A percentile compares a stretch with the other conserved stretches of the same genome.
These are phyloP conservation scores for Pneumocystis jirovecii DNA, from an alignment of 1,139 yeast species.

Conservation along the genomic window DNA sequence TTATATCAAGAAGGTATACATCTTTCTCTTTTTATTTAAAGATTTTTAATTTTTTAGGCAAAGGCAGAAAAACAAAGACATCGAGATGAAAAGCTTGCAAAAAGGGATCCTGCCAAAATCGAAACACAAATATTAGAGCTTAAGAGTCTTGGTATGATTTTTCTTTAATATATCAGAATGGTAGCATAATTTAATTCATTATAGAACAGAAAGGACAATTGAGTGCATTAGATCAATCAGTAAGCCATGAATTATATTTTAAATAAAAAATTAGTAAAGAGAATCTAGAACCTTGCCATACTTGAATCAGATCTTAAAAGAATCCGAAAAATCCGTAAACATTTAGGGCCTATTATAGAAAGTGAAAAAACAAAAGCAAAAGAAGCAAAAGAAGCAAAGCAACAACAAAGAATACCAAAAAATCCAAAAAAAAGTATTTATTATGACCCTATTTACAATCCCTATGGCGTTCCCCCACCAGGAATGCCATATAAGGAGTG, in stretches of 20 bases:
- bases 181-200: not conserved
- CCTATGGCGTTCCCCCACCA: conserved; percentile 2
- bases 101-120: not conserved
- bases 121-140: not conserved
- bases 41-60: not conserved
- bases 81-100: not conserved
- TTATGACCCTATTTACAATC: conserved; percentile 2
- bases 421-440: not conserved
- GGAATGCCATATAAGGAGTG: conserved; percentile 1
- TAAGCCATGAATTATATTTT: not conserved
- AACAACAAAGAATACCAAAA: not conserved
- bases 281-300: not conserved
- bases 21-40: not conserved
- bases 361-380: conserved; percentile 2
- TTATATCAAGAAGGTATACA: not conserved
- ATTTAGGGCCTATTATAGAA: not conserved
- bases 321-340: not conserved
- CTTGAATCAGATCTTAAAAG: not conserved
- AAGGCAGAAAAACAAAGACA: not conserved
- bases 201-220: not conserved
- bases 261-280: not conserved
- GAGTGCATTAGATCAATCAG: not conserved
- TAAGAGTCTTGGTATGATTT: not conserved
- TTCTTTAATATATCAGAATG: not conserved
- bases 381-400: not conserved